Evolutionary conservation across 331 rosid genomes (phyloP).

Genomic region (Cucumis variabilis): DNA sequence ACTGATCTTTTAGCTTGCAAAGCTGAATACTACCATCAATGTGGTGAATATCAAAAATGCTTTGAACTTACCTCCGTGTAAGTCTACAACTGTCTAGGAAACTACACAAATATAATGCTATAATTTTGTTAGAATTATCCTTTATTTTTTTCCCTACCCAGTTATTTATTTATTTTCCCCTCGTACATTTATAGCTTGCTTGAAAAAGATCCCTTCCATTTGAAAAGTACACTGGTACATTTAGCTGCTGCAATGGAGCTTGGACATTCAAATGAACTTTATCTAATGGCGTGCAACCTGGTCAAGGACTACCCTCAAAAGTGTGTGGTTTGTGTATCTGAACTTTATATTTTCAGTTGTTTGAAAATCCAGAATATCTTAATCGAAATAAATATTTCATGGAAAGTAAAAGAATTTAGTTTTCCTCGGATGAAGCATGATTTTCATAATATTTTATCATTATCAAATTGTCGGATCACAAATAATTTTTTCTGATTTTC

Average conservation of each 20-base stretch:
- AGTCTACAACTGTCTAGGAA: conserved; percentile 50
- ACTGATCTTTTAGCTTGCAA: conserved; percentile 94
- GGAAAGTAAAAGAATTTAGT: background rate
- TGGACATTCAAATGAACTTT: conserved; percentile 96
- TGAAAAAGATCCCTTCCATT: conserved; percentile 93
- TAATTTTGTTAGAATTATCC: conserved; percentile 17
- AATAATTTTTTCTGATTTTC: background rate
- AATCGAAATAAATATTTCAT: background rate
- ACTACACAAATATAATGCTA: background rate
- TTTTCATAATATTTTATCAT: background rate
- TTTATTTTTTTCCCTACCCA: background rate
- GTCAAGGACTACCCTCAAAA: conserved; percentile 98
- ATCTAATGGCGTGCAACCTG: conserved; percentile 93
- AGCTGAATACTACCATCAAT: conserved; percentile 95
- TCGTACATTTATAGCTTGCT: conserved; percentile 63
- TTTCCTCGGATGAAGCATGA: conserved; percentile 8
- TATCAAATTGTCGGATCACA: background rate
- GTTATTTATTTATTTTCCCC: background rate
- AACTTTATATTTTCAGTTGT: conserved; percentile 12
- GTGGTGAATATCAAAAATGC: conserved; percentile 97
- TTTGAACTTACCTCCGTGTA: conserved; percentile 89
- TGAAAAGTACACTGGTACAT: conserved; percentile 89
- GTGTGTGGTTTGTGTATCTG: conserved; percentile 42
- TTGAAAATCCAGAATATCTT: background rate
- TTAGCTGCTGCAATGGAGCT: conserved; percentile 97